Conservation (phyloP, 805 yeast genomes). For the Teunomyces pallodes region DNA sequence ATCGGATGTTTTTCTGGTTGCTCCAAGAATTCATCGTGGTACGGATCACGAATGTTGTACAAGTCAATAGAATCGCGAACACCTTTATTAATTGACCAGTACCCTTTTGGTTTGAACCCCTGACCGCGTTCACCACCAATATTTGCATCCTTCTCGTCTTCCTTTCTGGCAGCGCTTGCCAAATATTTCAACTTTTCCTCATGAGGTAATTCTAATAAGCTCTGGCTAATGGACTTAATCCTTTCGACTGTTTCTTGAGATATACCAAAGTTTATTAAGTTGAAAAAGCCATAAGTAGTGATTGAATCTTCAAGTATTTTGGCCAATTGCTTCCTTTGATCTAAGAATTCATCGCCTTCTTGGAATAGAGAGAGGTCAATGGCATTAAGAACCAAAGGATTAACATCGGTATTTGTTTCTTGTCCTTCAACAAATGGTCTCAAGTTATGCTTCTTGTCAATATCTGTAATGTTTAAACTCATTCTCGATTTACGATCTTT, state of each 20-base stretch:
- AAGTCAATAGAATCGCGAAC: constrained; percentile 44
- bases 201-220: constrained; percentile 7
- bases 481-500: background rate
- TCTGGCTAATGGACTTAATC: constrained; percentile 9
- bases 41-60: constrained; percentile 42
- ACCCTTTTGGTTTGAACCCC: constrained; percentile 48
- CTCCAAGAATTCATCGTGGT: constrained; percentile 30
- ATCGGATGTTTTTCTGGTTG: constrained; percentile 36
- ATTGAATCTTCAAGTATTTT: constrained; percentile 8
- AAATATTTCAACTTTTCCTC: constrained; percentile 8
- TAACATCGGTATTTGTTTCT: background rate
- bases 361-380: constrained; percentile 8
- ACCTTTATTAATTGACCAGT: constrained; percentile 46
- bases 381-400: constrained; percentile 7
- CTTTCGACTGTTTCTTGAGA: constrained; percentile 3
- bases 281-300: constrained; percentile 9
- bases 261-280: constrained; percentile 9
- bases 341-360: constrained; percentile 6
- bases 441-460: constrained; percentile 10
- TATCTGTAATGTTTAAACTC: background rate
- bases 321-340: constrained; percentile 7
- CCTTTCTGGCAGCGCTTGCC: constrained; percentile 11
- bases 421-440: constrained; percentile 10
- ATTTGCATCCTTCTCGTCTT: constrained; percentile 7
- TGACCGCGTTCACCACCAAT: constrained; percentile 47